These are phyloP conservation scores for Hyphodiscus sp. DNA, from an alignment of 2,329 filamentous ascomycete genomes.

Conservation along the genomic window DNA sequence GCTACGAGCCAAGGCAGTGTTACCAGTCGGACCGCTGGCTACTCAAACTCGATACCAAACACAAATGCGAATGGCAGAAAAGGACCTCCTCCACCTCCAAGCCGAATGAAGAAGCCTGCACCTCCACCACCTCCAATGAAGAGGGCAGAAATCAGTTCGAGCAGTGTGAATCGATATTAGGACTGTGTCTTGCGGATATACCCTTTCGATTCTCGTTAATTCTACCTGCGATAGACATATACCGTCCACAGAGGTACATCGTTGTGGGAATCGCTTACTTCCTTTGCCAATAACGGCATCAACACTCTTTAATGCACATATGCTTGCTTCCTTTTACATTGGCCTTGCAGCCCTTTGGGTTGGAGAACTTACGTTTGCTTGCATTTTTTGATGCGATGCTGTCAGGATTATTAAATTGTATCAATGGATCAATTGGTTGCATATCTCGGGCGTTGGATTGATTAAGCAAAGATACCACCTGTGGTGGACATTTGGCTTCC, in stretches of 20 bases:
- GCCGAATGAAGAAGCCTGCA: conserved; percentile 58
- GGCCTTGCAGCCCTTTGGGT: not conserved
- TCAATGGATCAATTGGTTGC: not conserved
- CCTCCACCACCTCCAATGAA: conserved; percentile 60
- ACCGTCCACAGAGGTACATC: not conserved
- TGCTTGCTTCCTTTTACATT: not conserved
- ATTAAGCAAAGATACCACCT: too few relatives aligned
- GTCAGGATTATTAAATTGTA: not conserved
- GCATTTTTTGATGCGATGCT: not conserved
- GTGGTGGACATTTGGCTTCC: too few relatives aligned
- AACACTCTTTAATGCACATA: not conserved
- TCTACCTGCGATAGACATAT: not conserved
- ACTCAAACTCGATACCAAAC: conserved; percentile 29
- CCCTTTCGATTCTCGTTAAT: not conserved
- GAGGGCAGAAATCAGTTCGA: conserved; percentile 34
- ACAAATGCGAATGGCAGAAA: conserved; percentile 33
- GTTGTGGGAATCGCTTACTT: not conserved
- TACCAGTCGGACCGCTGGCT: conserved; percentile 44
- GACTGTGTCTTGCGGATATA: not conserved
- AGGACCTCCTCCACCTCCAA: conserved; percentile 55
- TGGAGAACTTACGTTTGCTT: not conserved
- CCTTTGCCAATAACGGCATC: not conserved
- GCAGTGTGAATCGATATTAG: not conserved
- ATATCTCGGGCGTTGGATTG: not conserved
- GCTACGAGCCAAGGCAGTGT: conserved; percentile 45